A percentile compares a stretch with the other conserved stretches of the same genome.
These are phyloP conservation scores for Kuraishia capsulata DNA, from an alignment of 805 yeast species.

Conservation along the genomic window DNA sequence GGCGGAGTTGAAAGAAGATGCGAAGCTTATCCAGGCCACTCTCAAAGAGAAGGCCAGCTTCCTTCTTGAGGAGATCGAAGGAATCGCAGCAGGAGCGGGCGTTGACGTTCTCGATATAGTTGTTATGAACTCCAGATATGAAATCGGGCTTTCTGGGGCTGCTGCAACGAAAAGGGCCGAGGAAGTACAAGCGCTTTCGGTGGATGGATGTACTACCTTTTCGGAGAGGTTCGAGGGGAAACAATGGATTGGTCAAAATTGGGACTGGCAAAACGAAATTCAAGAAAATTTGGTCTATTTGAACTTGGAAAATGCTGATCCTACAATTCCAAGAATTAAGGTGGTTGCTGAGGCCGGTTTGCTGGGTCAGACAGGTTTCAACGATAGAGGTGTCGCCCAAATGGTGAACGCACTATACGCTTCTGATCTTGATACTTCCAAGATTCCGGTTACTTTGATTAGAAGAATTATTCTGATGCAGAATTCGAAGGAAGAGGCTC, in stretches of 20 bases:
- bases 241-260: conserved; percentile 8
- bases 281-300: conserved; percentile 4
- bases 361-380: conserved; percentile 6
- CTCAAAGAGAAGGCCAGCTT: conserved; percentile 3
- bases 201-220: conserved; percentile 7
- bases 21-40: conserved; percentile 3
- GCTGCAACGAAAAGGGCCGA: conserved; percentile 3
- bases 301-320: conserved; percentile 6
- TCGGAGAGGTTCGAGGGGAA: conserved; percentile 2
- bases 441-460: conserved; percentile 6
- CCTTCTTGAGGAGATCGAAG: conserved; percentile 6
- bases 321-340: conserved; percentile 4
- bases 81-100: conserved; percentile 6
- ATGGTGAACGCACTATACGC: conserved; percentile 7
- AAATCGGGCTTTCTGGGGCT: conserved; percentile 6
- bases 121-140: conserved; percentile 6
- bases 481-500: conserved; percentile 5
- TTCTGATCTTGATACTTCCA: conserved; percentile 4
- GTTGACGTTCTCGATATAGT: conserved; percentile 5
- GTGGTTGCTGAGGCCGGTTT: conserved; percentile 7
- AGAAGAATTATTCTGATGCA: conserved; percentile 5
- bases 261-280: conserved; percentile 6
- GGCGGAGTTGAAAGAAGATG: conserved; percentile 4
- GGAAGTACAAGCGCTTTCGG: not conserved
- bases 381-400: conserved; percentile 5